Conservation (phyloP, 495 filamentous ascomycete species). For the Aspergillus bertholletiae region DNA sequence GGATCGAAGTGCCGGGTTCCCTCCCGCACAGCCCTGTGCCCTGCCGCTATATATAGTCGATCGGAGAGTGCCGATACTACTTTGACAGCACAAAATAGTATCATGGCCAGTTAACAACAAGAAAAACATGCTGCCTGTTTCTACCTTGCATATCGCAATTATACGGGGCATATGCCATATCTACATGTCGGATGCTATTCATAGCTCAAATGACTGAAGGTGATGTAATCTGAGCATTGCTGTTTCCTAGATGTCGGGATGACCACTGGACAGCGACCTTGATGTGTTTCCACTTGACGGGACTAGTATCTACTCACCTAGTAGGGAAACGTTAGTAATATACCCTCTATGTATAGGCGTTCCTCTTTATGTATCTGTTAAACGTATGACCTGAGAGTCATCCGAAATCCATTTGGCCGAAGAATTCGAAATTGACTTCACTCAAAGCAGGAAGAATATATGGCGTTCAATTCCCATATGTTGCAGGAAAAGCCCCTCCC, state of each 20-base stretch:
- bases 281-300: no score
- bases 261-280: not conserved
- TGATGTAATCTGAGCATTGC: not conserved
- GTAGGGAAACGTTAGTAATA: no score
- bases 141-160: not conserved
- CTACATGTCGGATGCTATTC: slow-evolving; percentile 1
- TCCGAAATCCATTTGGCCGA: no score
- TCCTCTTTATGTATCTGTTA: no score
- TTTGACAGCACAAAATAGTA: not conserved
- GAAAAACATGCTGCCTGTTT: slow-evolving; percentile 7
- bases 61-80: not conserved
- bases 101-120: not conserved
- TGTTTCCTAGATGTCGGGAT: not conserved
- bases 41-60: slow-evolving; percentile 8
- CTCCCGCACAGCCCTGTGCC: slow-evolving; percentile 15
- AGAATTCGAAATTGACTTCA: no score
- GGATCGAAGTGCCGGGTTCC: not conserved
- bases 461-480: no score
- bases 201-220: not conserved
- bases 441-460: no score
- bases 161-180: not conserved
- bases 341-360: no score
- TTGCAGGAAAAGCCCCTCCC: no score
- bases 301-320: no score
- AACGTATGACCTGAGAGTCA: no score